Conservation (phyloP, 495 filamentous ascomycete species). For the Penicillium flavigenum region DNA sequence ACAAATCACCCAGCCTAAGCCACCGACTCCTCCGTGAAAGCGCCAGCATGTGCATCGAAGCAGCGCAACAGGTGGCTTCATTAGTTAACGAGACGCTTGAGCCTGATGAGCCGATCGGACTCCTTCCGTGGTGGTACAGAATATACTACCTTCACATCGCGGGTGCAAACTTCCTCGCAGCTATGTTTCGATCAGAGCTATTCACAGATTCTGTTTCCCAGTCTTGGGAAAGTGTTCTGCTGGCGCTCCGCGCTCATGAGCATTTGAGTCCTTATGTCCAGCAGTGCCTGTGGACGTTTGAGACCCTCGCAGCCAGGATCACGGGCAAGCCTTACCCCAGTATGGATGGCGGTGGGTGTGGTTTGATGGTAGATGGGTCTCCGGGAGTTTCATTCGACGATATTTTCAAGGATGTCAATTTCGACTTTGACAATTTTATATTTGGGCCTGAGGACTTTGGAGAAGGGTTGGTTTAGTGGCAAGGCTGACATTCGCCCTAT, state of each 20-base stretch:
- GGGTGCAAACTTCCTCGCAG: background rate
- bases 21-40: background rate
- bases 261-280: background rate
- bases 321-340: background rate
- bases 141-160: background rate
- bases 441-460: background rate
- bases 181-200: background rate
- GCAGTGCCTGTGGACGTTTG: background rate
- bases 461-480: background rate
- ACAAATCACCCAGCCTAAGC: background rate
- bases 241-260: background rate
- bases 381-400: background rate
- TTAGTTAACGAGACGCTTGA: background rate
- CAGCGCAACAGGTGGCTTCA: background rate
- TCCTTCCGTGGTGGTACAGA: background rate
- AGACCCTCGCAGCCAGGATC: background rate
- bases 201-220: background rate
- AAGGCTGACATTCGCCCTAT: background rate
- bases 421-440: background rate
- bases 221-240: background rate
- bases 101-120: background rate
- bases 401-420: background rate
- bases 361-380: background rate
- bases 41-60: background rate
- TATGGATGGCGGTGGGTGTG: background rate